Evolutionary conservation across 148 eudicot genomes (phyloP).

Genomic region (Rhododendron griersonianum): DNA sequence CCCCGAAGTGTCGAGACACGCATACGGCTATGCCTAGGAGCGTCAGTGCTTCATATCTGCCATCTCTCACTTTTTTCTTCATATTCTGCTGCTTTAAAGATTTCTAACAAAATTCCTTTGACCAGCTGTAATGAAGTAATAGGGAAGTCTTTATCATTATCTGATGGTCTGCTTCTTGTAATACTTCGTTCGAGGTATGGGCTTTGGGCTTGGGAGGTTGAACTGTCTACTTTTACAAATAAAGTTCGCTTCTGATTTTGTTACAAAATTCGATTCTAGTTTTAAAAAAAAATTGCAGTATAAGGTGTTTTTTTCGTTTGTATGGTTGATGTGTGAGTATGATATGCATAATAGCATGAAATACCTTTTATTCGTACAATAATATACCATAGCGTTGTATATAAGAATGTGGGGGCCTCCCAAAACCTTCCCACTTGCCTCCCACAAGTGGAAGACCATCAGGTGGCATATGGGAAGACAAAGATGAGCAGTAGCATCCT

Average conservation of each 20-base stretch:
- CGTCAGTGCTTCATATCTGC: neutral
- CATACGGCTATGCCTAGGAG: neutral
- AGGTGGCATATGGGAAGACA: neutral
- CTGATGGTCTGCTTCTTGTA: neutral
- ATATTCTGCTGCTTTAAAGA: neutral
- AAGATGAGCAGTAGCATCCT: neutral
- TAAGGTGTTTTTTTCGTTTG: neutral
- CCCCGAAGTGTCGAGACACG: neutral
- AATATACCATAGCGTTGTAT: neutral
- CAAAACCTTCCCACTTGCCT: neutral
- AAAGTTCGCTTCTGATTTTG: neutral
- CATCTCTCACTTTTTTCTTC: neutral
- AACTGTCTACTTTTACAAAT: neutral
- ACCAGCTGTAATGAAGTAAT: neutral
- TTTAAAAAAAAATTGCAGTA: neutral
- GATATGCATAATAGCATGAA: neutral
- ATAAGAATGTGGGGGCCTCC: neutral
- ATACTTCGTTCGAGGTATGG: neutral
- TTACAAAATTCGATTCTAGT: neutral
- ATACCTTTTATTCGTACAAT: neutral
- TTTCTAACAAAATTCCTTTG: neutral
- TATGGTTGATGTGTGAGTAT: neutral
- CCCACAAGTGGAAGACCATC: neutral
- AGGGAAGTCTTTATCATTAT: neutral
- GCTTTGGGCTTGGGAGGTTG: neutral